Evolutionary conservation across 2,329 filamentous ascomycete species (phyloP).

Genomic region (Cephalotrichum gorgonifer): DNA sequence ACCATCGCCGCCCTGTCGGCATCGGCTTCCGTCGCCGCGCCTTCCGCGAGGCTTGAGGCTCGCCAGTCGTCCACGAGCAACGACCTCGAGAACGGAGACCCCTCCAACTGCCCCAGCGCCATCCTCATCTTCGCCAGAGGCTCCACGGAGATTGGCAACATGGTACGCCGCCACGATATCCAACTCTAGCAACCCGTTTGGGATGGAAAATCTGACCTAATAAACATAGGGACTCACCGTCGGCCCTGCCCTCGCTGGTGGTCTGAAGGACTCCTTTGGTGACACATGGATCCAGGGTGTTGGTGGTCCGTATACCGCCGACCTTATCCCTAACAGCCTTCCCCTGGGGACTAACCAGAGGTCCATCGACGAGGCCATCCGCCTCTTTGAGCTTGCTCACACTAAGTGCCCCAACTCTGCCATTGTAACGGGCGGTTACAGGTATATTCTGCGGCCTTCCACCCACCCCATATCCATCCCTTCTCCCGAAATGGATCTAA

Average conservation of each 20-base stretch:
- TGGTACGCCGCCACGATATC: neutral
- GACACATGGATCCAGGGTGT: constrained; percentile 6
- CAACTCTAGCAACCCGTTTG: neutral
- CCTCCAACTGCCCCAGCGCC: constrained; percentile 1
- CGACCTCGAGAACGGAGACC: constrained; percentile 1
- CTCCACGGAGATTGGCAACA: constrained; percentile 4
- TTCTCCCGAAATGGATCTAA: neutral
- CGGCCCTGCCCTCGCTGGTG: constrained; percentile 1
- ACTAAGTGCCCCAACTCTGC: constrained; percentile 19
- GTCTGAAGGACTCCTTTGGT: constrained; percentile 1
- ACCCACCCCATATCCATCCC: neutral
- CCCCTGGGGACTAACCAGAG: constrained; percentile 15
- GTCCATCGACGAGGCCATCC: constrained; percentile 16
- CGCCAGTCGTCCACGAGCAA: constrained; percentile 1
- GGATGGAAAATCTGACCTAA: neutral
- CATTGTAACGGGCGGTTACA: constrained; percentile 19
- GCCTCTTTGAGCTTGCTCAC: constrained; percentile 16
- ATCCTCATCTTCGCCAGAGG: constrained; percentile 4
- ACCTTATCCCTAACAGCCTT: constrained; percentile 13
- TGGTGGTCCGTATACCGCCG: constrained; percentile 13
- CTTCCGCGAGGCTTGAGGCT: neutral
- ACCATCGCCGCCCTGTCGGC: constrained; percentile 9
- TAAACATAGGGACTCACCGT: neutral
- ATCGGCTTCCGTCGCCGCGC: constrained; percentile 8
- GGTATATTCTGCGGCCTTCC: neutral